Base-by-base conservation (phyloP, 129 eudicot species). In the Pulicaria dysenterica region DNA sequence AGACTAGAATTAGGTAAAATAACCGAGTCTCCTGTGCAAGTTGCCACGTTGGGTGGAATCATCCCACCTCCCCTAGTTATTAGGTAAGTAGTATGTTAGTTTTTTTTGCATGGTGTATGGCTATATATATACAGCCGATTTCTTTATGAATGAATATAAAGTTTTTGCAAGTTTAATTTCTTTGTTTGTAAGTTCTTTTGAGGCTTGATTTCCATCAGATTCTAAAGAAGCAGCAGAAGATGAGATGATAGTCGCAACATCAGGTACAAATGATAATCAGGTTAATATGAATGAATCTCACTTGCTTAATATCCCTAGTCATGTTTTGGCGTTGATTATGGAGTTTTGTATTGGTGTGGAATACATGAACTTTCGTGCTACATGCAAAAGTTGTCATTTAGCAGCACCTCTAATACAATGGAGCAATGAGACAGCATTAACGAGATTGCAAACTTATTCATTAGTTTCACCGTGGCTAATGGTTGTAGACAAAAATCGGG, bases 321-420 rank as follows among this genome's bases (percentile, higher is more conserved):
- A 81, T 55, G 57, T 75, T 31, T 55, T 81, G 64, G 54, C 11
- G 42, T 3, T 47, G 65, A 69, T 81, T 43, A 57, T 68, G 41
- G 67, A 56, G 68, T 9, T 42, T 42, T 31, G 61, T 15, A 59
- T 68, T 36, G 64, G 67, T 12, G 58, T 80, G 6, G 84, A 80
- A n/a, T 75, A 75, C 73, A 54, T 48, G 8, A 81, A 75, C 45
- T 81, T 81, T 8, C 81, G 81, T 42, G 68, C 77, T 56, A 69
- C 76, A 19, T 75, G 69, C 43, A 69, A 74, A 65, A 31, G 1
- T 3, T 59, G 74, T 60, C 6, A 11, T 15, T 34, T 60, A 40
- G 73, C 61, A 58, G 60, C 75, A 45, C 84, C 76, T 13, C 9
- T 57, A 31, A 48, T 70, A 24, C 67, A 5, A 34, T 60, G 79